phyloP scores from a whole-genome alignment of 2,329 filamentous ascomycete genomes.

The Claviceps cyperi region DNA sequence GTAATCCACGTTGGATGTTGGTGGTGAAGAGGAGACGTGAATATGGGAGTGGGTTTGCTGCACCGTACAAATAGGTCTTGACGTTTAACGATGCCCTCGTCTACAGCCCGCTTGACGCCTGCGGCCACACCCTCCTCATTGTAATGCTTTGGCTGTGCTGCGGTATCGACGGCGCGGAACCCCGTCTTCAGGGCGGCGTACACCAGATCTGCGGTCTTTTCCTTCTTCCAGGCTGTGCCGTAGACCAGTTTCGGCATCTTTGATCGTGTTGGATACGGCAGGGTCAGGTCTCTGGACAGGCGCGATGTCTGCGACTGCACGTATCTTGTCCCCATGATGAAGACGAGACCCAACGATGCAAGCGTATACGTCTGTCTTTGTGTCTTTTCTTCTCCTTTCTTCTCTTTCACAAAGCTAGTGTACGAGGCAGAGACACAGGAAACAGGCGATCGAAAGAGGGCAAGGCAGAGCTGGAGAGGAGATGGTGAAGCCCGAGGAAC shows the following conservation, averaged over 20 bases:
- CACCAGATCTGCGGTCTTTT: constrained; percentile 51
- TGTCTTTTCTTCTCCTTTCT: not conserved
- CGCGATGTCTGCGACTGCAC: constrained; percentile 15
- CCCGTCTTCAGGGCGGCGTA: constrained; percentile 52
- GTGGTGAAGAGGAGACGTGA: not conserved
- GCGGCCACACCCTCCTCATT: constrained; percentile 55
- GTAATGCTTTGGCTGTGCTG: constrained; percentile 67
- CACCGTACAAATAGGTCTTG: constrained; percentile 47
- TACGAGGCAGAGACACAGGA: too few species aligned
- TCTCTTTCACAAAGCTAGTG: too few species aligned
- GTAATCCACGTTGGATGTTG: not conserved
- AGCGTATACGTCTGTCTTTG: not conserved
- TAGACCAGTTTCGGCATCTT: constrained; percentile 48
- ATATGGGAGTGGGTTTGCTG: not conserved
- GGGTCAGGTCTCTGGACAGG: constrained; percentile 19
- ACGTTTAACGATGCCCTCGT: constrained; percentile 39
- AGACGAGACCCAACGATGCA: not conserved
- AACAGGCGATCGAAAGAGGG: too few species aligned
- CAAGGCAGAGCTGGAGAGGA: too few species aligned
- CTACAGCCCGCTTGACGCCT: constrained; percentile 48
- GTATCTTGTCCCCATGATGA: constrained; percentile 9
- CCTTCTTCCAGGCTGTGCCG: constrained; percentile 78
- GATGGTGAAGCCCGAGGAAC: too few species aligned
- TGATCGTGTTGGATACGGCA: constrained; percentile 16
- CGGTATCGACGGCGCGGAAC: constrained; percentile 64